Percentiles rank a stretch among this genome's conserved stretches.
Conservation (phyloP, 1,284 basidiomycete genomes). For the Vanrija humicola region DNA sequence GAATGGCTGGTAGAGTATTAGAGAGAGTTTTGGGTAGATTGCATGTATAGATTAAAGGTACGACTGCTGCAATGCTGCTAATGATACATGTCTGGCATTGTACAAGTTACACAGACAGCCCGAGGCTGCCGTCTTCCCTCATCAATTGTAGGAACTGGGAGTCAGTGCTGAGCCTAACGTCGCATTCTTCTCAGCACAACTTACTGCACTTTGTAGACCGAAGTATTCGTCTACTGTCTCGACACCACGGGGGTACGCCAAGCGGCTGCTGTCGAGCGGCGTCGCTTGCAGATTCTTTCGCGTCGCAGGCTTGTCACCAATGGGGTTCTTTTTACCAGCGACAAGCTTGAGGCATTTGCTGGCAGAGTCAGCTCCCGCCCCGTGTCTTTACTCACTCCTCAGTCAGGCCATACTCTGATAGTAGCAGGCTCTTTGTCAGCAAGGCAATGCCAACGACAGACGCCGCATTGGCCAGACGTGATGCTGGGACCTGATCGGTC, state of each 20-base stretch:
- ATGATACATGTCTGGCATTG: background rate
- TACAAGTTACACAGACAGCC: conserved; percentile 5
- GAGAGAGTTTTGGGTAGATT: no score
- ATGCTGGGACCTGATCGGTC: conserved; percentile 25
- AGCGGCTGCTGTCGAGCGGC: conserved; percentile 27
- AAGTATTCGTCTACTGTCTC: conserved; percentile 38
- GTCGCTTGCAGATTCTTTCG: conserved; percentile 38
- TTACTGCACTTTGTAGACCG: conserved; percentile 1
- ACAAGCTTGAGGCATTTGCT: conserved; percentile 63
- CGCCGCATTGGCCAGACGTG: conserved; percentile 52
- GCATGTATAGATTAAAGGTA: no score
- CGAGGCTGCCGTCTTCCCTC: conserved; percentile 35
- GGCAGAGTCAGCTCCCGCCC: background rate
- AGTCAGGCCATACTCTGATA: conserved; percentile 71
- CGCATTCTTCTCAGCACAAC: background rate
- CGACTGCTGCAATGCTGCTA: background rate
- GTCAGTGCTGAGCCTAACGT: background rate
- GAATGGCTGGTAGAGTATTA: no score
- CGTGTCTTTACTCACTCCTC: conserved; percentile 65
- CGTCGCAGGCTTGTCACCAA: conserved; percentile 73
- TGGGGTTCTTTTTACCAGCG: conserved; percentile 74
- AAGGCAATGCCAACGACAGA: conserved; percentile 75
- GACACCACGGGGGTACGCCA: conserved; percentile 31
- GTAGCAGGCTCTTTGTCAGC: conserved; percentile 76
- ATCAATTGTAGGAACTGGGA: conserved; percentile 28